Evolutionary conservation across 1,284 basidiomycete genomes (phyloP).

Genomic region (Coniophora puteana): DNA sequence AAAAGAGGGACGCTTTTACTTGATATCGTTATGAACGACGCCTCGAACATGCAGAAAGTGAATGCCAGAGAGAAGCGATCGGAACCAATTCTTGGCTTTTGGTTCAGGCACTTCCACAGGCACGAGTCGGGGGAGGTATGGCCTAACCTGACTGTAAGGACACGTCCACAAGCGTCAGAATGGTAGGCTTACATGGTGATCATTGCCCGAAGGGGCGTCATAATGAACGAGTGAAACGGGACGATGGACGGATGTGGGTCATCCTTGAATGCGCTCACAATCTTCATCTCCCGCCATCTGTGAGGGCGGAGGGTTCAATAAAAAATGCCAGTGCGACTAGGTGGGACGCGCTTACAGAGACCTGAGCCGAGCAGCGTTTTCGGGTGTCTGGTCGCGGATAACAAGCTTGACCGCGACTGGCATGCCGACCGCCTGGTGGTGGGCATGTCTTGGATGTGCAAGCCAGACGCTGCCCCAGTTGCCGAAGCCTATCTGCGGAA

Average conservation of each 20-base stretch:
- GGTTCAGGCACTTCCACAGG: constrained; percentile 80
- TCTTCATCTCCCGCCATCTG: constrained; percentile 95
- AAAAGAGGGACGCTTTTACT: constrained; percentile 50
- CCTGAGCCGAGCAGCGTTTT: constrained; percentile 81
- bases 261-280: constrained; percentile 75
- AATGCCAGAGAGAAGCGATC: constrained; percentile 81
- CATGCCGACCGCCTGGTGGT: constrained; percentile 36
- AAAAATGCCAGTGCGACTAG: constrained; percentile 2
- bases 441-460: constrained; percentile 56
- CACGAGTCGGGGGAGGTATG: constrained; percentile 72
- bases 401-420: constrained; percentile 90
- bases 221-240: constrained; percentile 88
- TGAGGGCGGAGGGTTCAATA: constrained; percentile 8
- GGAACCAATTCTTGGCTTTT: constrained; percentile 82
- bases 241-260: constrained; percentile 89
- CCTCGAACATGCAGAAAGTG: constrained; percentile 84
- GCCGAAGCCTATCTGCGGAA: constrained; percentile 70
- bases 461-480: constrained; percentile 88
- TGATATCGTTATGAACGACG: constrained; percentile 94
- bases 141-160: constrained; percentile 42
- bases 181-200: constrained; percentile 72
- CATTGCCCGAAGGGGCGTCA: constrained; percentile 85
- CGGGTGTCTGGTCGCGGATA: constrained; percentile 72
- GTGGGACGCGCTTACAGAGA: constrained; percentile 61
- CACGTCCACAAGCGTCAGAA: constrained; percentile 1